Percentiles rank a stretch among this genome's conserved stretches.
Evolutionary conservation across 1,284 basidiomycete species (phyloP).

Genomic region (Microbotryum saponariae): DNA sequence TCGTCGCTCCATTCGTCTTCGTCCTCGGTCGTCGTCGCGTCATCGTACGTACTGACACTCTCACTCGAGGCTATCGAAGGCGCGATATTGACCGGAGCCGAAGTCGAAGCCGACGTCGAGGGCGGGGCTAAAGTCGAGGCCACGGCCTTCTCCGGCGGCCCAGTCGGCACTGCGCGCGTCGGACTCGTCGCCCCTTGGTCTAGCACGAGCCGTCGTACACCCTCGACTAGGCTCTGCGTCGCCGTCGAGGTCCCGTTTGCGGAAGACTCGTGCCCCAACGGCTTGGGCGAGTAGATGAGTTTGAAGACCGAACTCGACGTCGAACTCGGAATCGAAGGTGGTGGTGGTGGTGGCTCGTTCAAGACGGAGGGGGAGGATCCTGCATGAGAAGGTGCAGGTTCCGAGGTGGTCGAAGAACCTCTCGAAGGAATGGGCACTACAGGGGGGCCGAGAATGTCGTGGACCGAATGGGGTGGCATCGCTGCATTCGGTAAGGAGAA

Average conservation of each 20-base stretch:
- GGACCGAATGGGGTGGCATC: not conserved
- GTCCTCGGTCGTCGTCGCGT: not conserved
- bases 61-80: too few species aligned
- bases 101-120: too few species aligned
- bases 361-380: too few species aligned
- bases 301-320: not conserved
- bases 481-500: constrained; percentile 2
- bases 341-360: too few species aligned
- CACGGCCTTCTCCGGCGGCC: too few species aligned
- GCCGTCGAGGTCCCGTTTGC: not conserved
- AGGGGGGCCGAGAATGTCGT: constrained; percentile 2
- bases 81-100: too few species aligned
- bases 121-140: too few species aligned
- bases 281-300: constrained; percentile 7
- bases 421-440: constrained; percentile 8
- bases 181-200: not conserved
- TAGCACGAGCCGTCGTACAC: not conserved
- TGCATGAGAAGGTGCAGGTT: too few species aligned
- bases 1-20: constrained; percentile 1
- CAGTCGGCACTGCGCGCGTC: too few species aligned
- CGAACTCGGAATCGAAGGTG: constrained; percentile 3
- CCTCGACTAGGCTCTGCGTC: not conserved
- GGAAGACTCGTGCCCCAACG: not conserved
- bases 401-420: too few species aligned
- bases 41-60: too few species aligned